phyloP scores from a whole-genome alignment of 1,284 basidiomycete species.

The Pulveroboletus sp. region DNA sequence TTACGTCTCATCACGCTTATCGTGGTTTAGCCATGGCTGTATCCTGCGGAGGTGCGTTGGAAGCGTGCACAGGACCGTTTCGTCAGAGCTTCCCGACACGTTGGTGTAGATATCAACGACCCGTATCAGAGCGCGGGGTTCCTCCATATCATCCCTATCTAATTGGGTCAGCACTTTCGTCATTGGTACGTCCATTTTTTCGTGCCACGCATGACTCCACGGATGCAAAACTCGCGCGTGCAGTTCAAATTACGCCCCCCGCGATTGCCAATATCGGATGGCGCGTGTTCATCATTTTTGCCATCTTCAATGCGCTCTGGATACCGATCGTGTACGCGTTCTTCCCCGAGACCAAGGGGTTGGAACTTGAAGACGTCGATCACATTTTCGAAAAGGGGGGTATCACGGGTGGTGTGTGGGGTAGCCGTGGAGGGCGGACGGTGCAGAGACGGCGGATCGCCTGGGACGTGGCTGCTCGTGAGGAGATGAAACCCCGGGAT shows the following conservation, averaged over 20 bases:
- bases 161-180: neutral
- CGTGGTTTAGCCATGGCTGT: slow-evolving; percentile 1
- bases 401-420: neutral
- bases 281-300: neutral
- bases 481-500: neutral
- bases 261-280: neutral
- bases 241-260: neutral
- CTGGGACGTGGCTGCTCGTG: neutral
- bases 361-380: neutral
- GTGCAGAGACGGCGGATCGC: neutral
- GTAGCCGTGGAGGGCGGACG: neutral
- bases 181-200: neutral
- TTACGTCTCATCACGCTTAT: neutral
- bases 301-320: neutral
- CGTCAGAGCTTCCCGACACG: neutral
- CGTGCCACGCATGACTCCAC: too few species aligned
- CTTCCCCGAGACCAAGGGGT: neutral
- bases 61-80: neutral
- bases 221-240: neutral
- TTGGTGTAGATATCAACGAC: neutral
- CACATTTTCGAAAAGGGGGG: neutral
- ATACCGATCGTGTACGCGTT: neutral
- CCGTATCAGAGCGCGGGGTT: neutral
- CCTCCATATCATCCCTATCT: neutral
- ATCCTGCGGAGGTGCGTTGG: slow-evolving; percentile 1